Evolutionary conservation across 1,139 yeast genomes (phyloP), one percentile per base, ranked within the genome.

Genomic region (Kluyveromyces sp.): DNA sequence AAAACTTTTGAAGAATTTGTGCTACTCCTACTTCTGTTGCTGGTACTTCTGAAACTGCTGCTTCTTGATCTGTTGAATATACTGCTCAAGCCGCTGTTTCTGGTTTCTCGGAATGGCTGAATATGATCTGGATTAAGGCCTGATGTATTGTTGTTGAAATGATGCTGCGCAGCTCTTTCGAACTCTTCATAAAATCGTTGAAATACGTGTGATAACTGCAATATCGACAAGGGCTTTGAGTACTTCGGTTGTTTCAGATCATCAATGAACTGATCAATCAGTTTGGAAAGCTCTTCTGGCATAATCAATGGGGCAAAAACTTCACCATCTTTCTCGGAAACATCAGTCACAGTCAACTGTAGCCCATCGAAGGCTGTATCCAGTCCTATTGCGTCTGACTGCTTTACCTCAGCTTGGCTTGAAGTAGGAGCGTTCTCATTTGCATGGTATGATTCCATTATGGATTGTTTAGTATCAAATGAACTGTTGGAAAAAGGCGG

Each of bases 191-290:
- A 79, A 51, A 79, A 78, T 26, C 65, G 66, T 51, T 77, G 83
- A 50, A 77, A 79, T 30, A 78, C 55, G 19, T 66, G 64, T 0
- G 80, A 67, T 31, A 79, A 64, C 48, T 78, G 80, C 36, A 68
- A 65, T 12, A 76, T 71, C 2, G 73, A 69, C 44, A 78, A 58
- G 0, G 84, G 83, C 39, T 69, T 68, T 28, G 68, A 61, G 51
- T 77, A 78, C 49, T 71, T 70, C 2, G 84, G 84, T 49, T 74
- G 77, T 50, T 73, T 75, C 32, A 78, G 61, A 42, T 74, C 77
- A 38, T 62, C 62, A 17, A 76, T 60, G 52, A 78, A 78, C 11
- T 54, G 47, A 33, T 72, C 74, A 25, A 74, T 58, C 33, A 55
- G 48, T 28, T 52, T 55, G 3, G 58, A 44, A 15, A 69, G 49